Base-by-base conservation (phyloP, 495 filamentous ascomycete genomes). In the Bathelium albidoporum region DNA sequence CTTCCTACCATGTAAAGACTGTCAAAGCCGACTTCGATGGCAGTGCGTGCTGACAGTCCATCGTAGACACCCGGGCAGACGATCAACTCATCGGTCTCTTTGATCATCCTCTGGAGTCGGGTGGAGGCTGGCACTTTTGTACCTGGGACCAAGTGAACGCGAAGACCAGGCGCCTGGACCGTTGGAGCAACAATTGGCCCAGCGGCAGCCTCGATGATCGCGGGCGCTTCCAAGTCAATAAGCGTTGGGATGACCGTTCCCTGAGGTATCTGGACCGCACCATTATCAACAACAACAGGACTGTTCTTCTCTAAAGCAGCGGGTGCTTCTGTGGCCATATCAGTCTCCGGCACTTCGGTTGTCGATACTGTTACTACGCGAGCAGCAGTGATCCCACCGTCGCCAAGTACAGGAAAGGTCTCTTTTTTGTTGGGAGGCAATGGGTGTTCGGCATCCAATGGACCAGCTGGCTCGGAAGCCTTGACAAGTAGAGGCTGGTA, bases 11-110 rank as follows among this genome's bases (percentile, higher is more conserved):
- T 62, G 28, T 62, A 62, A 32, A 62, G 36, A 44, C 32, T 32
- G 29, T 62, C 60, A 45, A 62, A 62, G 60, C 60, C 60, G 60
- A 62, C 60, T 44, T 44, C 36, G 39, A 52, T 39, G 28, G 60
- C 60, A 45, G 44, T 62, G 7, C 60, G 60, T 45, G 60, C 43
- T 32, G 60, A 62, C 1, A 62, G 20, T 20, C 60, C 60, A 62
- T 62, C 60, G 39, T 45, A 62, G 32, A 62, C 60, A 22, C 60
- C 60, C 20, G 60, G 60, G 60, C 60, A 44, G 32, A 62, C 60
- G 39, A 62, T 55, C 49, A 55, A 24, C 49, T 55, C 49, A 55
- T 55, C 29, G 49, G 49, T 55, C 49, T 55, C 49, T 55, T 55
- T 55, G 49, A 55, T 55, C 49, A 55, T 55, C 49, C 29, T 55